These are phyloP conservation scores for Poronia punctata DNA, from an alignment of 495 filamentous ascomycete genomes.

Conservation along the genomic window DNA sequence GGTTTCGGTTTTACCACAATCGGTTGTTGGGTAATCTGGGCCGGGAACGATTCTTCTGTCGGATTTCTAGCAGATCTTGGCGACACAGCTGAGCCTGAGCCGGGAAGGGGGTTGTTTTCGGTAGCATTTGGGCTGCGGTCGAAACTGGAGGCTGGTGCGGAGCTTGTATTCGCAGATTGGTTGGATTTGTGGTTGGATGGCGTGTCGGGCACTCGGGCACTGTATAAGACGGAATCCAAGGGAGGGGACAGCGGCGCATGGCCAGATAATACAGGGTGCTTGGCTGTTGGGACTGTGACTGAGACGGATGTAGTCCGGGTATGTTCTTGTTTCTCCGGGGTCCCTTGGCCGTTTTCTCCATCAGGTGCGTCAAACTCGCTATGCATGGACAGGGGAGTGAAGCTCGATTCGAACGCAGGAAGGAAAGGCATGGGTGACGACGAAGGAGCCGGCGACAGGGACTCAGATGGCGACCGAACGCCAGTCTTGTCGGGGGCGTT, in stretches of 20 bases:
- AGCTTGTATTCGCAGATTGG: not conserved
- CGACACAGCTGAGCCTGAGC: constrained; percentile 3
- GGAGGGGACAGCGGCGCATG: not conserved
- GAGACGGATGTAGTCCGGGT: constrained; percentile 1
- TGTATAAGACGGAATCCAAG: not conserved
- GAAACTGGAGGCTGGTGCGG: not conserved
- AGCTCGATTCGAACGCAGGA: constrained; percentile 28
- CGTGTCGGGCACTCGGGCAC: not conserved
- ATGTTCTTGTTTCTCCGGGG: not conserved
- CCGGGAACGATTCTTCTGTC: constrained; percentile 10
- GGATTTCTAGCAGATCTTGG: not conserved
- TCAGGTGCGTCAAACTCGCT: constrained; percentile 21
- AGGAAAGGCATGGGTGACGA: constrained; percentile 27
- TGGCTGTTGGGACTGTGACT: constrained; percentile 5
- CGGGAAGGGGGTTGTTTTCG: not conserved
- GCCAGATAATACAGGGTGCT: constrained; percentile 1
- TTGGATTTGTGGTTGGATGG: not conserved
- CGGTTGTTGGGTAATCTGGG: constrained; percentile 15
- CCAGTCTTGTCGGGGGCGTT: constrained; percentile 22
- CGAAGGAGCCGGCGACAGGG: constrained; percentile 18
- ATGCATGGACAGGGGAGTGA: constrained; percentile 41
- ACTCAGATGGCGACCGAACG: constrained; percentile 14
- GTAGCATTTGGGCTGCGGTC: not conserved
- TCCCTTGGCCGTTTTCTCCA: constrained; percentile 3
- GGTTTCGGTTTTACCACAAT: constrained; percentile 30